These are phyloP conservation scores for Coriaria nepalensis DNA, from an alignment of 306 rosid species.

Conservation along the genomic window DNA sequence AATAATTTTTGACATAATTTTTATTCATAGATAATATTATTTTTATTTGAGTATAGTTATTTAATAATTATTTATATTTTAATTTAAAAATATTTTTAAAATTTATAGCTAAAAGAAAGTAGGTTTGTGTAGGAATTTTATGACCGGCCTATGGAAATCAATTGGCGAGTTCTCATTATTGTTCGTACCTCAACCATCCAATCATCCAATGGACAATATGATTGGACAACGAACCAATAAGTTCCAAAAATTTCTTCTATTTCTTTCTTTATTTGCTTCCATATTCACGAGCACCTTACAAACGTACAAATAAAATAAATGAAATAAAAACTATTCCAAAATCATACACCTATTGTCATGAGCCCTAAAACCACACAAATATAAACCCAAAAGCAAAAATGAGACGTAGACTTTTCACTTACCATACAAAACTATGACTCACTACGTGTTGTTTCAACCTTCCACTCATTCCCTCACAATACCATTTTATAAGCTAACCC, in stretches of 20 bases:
- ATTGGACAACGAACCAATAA: too few relatives aligned
- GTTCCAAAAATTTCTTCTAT: too few relatives aligned
- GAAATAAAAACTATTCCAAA: slow-evolving; percentile 5
- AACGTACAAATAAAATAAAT: neutral
- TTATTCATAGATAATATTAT: too few relatives aligned
- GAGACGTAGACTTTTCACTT: slow-evolving; percentile 32
- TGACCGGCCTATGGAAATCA: neutral
- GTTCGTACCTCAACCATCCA: neutral
- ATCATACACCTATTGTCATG: neutral
- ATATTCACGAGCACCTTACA: too few relatives aligned
- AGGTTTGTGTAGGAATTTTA: too few relatives aligned
- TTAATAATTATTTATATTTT: too few relatives aligned
- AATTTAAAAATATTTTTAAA: too few relatives aligned
- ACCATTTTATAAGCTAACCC: neutral
- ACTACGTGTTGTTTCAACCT: slow-evolving; percentile 32
- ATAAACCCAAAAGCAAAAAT: slow-evolving; percentile 8
- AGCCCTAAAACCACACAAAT: slow-evolving; percentile 30
- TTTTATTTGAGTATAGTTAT: too few relatives aligned
- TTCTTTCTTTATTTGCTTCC: too few relatives aligned
- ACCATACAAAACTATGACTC: slow-evolving; percentile 31
- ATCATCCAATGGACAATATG: too few relatives aligned
- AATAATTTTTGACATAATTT: too few relatives aligned
- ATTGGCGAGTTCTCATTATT: neutral
- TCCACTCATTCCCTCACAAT: slow-evolving; percentile 18
- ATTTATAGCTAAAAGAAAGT: too few relatives aligned